Conservation (phyloP, 164 flowering plant genomes). For the grape (Vitis vinifera) region ASM3070453v1 NC_081812.1:23484001-23484500, state of each 20-base stretch:
- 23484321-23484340: constrained; percentile 93
- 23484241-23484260: constrained; percentile 5
- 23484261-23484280: background rate
- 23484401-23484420: background rate
- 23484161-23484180: too few relatives aligned
- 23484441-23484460: background rate
- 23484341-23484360: constrained; percentile 88
- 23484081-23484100: too few relatives aligned
- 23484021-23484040: too few relatives aligned
- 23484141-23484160: background rate
- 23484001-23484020: too few relatives aligned
- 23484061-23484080: too few relatives aligned
- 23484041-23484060: too few relatives aligned
- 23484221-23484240: background rate
- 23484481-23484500: too few relatives aligned
- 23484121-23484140: background rate
- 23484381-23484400: constrained; percentile 52
- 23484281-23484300: constrained; percentile 73
- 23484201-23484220: too few relatives aligned
- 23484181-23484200: too few relatives aligned
- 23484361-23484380: constrained; percentile 81
- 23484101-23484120: too few relatives aligned
- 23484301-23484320: constrained; percentile 95
- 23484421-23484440: constrained; percentile 13
- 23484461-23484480: constrained; percentile 5